Base-by-base conservation (phyloP, 2,329 filamentous ascomycete species). In the Colletotrichum tanaceti region DNA sequence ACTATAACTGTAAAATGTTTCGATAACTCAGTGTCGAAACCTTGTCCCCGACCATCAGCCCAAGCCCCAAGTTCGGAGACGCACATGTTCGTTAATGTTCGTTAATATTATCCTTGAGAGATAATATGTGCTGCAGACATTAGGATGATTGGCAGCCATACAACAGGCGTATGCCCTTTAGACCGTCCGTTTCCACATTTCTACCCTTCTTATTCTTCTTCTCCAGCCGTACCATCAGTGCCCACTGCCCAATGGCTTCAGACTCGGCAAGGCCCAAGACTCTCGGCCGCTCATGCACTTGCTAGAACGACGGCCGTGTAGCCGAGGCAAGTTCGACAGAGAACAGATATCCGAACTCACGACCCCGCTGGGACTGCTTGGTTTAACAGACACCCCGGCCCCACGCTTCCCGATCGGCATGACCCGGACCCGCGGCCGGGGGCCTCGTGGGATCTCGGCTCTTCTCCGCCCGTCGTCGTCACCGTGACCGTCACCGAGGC, bases 121-220 rank as follows among this genome's bases (percentile, higher is more conserved):
- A n/a, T n/a, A n/a, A n/a, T n/a, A 7, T 18, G 4, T 43, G 22
- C 24, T 43, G n/a, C n/a, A n/a, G 32, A 35, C 32, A 63, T 57
- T 66, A 66, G 50, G 63, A 63, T 16, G 58, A 32, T 22, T 22
- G 18, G 38, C 18, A 44, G n/a, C 49, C 47, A 38, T 20, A 18
- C 11, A n/a, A 16, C 4, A 22, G 5, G 5, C 35, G 6, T 18
- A 20, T 11, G 32, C 11, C 22, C 11, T 35, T 13, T 18, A 11
- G 16, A 18, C 47, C n/a, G 13, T 16, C 38, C 22, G 13, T 5
- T 20, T 13, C 2, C 28, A 10, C 2, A 4, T 39, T 39, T 11
- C 58, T 20, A 44, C 32, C 32, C 32, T 10, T 24, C 32, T 35
- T n/a, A n/a, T n/a, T 10, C 32, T 35, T 38, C n/a, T 38, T 24